These are phyloP conservation scores for Hapsidospora chrysogenum DNA, from an alignment of 495 filamentous ascomycete genomes.

Conservation along the genomic window DNA sequence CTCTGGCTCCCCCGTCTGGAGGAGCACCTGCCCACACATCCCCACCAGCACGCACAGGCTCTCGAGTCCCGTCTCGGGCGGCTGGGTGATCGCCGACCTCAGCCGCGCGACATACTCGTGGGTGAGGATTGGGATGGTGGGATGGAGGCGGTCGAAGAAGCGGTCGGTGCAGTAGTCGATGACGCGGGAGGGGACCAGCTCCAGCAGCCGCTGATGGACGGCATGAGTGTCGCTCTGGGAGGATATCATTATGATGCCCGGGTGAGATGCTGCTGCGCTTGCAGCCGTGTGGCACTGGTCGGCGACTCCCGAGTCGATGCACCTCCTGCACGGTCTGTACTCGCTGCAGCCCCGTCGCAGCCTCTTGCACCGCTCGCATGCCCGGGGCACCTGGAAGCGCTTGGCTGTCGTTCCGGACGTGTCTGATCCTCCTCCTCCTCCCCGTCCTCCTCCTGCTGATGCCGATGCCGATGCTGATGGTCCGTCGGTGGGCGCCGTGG, in stretches of 20 bases:
- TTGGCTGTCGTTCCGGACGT: constrained; percentile 2
- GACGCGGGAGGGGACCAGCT: constrained; percentile 7
- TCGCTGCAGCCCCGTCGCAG: constrained; percentile 16
- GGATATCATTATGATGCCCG: too few relatives aligned
- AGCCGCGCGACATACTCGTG: constrained; percentile 12
- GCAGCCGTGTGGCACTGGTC: constrained; percentile 6
- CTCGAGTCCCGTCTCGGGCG: constrained; percentile 9
- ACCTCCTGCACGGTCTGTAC: constrained; percentile 13
- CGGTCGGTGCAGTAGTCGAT: constrained; percentile 17
- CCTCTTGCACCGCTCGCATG: constrained; percentile 13
- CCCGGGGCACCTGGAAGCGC: constrained; percentile 12
- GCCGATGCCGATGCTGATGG: too few relatives aligned
- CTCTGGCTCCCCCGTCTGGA: constrained; percentile 7
- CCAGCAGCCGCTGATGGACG: constrained; percentile 5
- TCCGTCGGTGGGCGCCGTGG: background rate
- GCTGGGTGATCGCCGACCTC: constrained; percentile 6
- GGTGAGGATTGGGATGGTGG: constrained; percentile 22
- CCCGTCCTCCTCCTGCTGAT: too few relatives aligned
- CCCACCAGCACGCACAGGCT: constrained; percentile 17
- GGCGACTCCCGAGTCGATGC: constrained; percentile 10
- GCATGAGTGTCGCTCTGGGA: constrained; percentile 1
- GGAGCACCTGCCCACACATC: constrained; percentile 16
- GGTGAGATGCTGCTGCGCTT: background rate
- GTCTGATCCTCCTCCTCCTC: too few relatives aligned
- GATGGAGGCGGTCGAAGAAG: constrained; percentile 22